phyloP scores from a whole-genome alignment of 2,329 filamentous ascomycete species.

The Diaporthe humulicola region DNA sequence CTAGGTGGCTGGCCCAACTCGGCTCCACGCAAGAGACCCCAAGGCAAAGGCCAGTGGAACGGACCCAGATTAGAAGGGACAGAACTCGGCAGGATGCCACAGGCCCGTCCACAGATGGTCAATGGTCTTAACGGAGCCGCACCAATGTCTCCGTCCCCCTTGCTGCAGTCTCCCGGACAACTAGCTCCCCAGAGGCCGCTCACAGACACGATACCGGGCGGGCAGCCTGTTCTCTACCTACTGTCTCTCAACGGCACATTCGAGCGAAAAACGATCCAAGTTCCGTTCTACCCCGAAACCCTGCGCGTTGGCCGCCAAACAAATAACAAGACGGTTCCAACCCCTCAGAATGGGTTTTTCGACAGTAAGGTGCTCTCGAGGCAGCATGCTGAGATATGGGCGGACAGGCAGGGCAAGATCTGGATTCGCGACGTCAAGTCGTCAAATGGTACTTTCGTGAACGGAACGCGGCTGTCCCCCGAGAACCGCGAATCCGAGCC shows the following conservation, averaged over 20 bases:
- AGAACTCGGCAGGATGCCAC: slow-evolving; percentile 60
- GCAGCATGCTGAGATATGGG: slow-evolving; percentile 97
- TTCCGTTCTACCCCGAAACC: slow-evolving; percentile 94
- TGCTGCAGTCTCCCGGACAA: slow-evolving; percentile 54
- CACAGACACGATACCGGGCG: slow-evolving; percentile 71
- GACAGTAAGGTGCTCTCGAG: slow-evolving; percentile 97
- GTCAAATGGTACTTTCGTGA: slow-evolving; percentile 98
- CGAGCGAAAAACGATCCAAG: slow-evolving; percentile 94
- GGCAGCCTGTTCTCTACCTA: slow-evolving; percentile 85
- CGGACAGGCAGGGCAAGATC: slow-evolving; percentile 86
- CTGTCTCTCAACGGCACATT: slow-evolving; percentile 96
- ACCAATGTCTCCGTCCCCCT: slow-evolving; percentile 53
- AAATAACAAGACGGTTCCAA: slow-evolving; percentile 95
- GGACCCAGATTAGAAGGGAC: slow-evolving; percentile 61
- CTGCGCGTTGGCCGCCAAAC: slow-evolving; percentile 96
- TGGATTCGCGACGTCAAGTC: slow-evolving; percentile 98
- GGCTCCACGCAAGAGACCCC: slow-evolving; percentile 64
- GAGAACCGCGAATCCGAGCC: slow-evolving; percentile 98
- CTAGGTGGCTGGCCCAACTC: slow-evolving; percentile 65
- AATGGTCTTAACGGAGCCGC: slow-evolving; percentile 59
- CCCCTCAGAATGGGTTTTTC: slow-evolving; percentile 92
- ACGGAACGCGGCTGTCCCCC: slow-evolving; percentile 87
- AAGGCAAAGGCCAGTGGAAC: slow-evolving; percentile 65
- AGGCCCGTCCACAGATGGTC: slow-evolving; percentile 53
- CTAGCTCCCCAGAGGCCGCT: slow-evolving; percentile 69